Evolutionary conservation across 1,284 basidiomycete species (phyloP), one percentile per base, ranked within the genome.

Genomic region (Naganishia sp.): DNA sequence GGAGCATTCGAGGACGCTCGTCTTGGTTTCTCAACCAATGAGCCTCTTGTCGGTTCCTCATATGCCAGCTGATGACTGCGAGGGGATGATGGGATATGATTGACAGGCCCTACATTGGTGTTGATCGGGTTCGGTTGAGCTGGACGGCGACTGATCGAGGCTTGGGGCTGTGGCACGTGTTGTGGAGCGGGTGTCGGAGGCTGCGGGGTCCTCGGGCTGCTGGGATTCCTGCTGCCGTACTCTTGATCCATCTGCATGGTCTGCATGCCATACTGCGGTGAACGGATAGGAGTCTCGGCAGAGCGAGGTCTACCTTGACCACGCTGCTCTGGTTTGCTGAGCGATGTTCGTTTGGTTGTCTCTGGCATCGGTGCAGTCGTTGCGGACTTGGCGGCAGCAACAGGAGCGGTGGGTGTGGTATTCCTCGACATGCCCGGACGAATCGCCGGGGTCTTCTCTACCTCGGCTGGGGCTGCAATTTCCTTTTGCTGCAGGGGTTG

Each of bases 211-310:
- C 54, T 59, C 50, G 54, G 60, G n/a, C 42, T 36, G 11, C 61
- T 18, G 21, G 57, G 33, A n/a, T 42, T 33, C 25, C 56, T 67
- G 36, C 45, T 50, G 13, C 73, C 70, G 61, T 82, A 70, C 63
- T 94, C 92, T 73, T 92, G 88, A 75, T 94, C 90, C 84, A 96
- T 90, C 68, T 88, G 90, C 23, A 89, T 87, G 76, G 92, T 90
- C 77, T 96, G 94, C 85, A 90, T 88, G 72, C 94, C 93, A 76
- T 95, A 97, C 74, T 91, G 90, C 25, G 93, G 91, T 10, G 90
- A 88, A 70, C 88, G 87, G 70, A 96, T 86, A 3, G 92, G 87
- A 80, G 87, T 90, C 79, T 96, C 94, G 82, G 72, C 72, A 2
- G 70, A 69, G 0, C 73, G 73, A 1, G 74, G 70, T 28, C 80